Conservation (phyloP, 2,329 filamentous ascomycete genomes). For the Fusarium buxicola region DNA sequence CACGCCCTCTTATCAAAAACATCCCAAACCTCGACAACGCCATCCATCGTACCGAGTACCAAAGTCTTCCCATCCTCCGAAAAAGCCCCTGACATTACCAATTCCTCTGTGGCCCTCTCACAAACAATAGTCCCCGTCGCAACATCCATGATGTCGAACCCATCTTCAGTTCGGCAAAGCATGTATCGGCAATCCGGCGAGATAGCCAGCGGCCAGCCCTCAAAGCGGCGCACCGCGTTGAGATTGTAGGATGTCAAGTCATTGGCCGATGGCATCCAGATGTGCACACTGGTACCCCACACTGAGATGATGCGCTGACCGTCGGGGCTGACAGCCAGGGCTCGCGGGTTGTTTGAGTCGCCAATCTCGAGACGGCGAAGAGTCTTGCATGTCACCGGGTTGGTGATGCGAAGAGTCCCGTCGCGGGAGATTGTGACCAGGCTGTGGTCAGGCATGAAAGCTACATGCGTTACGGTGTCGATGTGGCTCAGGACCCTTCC, state of each 20-base stretch:
- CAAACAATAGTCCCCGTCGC: slow-evolving; percentile 49
- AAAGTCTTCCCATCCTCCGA: slow-evolving; percentile 46
- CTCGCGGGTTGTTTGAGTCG: slow-evolving; percentile 46
- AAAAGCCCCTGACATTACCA: slow-evolving; percentile 54
- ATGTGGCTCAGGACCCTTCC: slow-evolving; percentile 52
- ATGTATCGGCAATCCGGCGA: slow-evolving; percentile 54
- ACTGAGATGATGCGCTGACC: slow-evolving; percentile 52
- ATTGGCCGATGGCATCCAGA: slow-evolving; percentile 51
- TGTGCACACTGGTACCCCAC: slow-evolving; percentile 54
- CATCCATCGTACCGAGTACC: slow-evolving; percentile 52
- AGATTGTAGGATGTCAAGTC: slow-evolving; percentile 53
- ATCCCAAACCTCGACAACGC: slow-evolving; percentile 51
- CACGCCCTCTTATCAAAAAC: slow-evolving; percentile 34
- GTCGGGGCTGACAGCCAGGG: slow-evolving; percentile 50
- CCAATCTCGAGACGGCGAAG: slow-evolving; percentile 53
- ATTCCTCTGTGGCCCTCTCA: slow-evolving; percentile 37
- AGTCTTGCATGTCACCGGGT: slow-evolving; percentile 49
- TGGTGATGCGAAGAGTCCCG: slow-evolving; percentile 53
- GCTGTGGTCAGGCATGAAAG: slow-evolving; percentile 48
- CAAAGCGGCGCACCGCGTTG: slow-evolving; percentile 47
- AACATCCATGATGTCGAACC: slow-evolving; percentile 56
- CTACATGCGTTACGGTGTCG: slow-evolving; percentile 52
- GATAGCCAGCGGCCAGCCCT: slow-evolving; percentile 56
- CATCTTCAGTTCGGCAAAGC: slow-evolving; percentile 55
- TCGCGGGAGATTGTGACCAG: slow-evolving; percentile 54